Conservation (phyloP, 192 early-diverging fungal genomes). For the Coemansia sp. region DNA sequence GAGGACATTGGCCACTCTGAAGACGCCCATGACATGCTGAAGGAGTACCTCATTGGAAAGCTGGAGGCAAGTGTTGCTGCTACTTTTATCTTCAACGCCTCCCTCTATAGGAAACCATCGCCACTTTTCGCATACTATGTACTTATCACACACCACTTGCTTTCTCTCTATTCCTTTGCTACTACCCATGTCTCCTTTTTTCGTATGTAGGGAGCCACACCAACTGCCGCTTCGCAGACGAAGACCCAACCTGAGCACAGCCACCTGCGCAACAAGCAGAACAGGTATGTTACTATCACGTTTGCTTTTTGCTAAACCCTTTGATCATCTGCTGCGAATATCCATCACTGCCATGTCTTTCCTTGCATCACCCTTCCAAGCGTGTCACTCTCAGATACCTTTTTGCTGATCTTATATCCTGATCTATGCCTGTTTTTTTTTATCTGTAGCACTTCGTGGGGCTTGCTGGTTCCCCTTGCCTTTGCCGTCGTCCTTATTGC, state of each 20-base stretch:
- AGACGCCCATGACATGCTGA: slow-evolving; percentile 86
- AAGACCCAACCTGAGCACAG: slow-evolving; percentile 9
- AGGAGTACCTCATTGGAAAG: slow-evolving; percentile 72
- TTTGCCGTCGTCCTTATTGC: slow-evolving; percentile 54
- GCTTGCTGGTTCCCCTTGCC: slow-evolving; percentile 57
- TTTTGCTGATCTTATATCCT: not conserved
- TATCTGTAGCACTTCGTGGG: slow-evolving; percentile 53
- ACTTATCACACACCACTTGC: not conserved
- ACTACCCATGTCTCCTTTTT: not conserved
- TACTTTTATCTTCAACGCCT: not conserved
- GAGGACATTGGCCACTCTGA: slow-evolving; percentile 97
- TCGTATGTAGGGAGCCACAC: slow-evolving; percentile 28
- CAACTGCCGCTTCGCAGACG: slow-evolving; percentile 12
- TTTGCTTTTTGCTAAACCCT: not conserved
- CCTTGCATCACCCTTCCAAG: no score
- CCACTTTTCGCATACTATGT: not conserved
- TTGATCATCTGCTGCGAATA: not conserved
- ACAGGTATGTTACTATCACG: slow-evolving; percentile 27
- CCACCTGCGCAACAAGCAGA: slow-evolving; percentile 39
- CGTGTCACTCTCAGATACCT: no score
- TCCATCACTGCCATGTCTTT: no score
- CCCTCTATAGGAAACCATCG: not conserved
- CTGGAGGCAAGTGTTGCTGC: slow-evolving; percentile 41
- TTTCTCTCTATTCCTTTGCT: not conserved
- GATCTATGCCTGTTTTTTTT: not conserved